Base-by-base conservation (phyloP, 2,329 filamentous ascomycete species). In the Fusarium verrucosum region DNA sequence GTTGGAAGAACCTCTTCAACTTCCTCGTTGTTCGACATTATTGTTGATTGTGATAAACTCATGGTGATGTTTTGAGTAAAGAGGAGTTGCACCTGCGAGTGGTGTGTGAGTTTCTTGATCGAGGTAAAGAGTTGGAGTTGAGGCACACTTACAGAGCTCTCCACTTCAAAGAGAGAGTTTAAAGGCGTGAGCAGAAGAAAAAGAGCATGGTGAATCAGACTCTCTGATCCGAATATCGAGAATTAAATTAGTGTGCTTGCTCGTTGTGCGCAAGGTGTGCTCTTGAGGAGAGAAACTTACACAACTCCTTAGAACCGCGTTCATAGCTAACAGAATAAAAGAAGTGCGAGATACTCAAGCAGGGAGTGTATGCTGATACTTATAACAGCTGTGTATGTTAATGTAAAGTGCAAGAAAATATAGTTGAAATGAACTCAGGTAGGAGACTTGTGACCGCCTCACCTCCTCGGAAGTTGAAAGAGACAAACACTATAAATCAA, bases 11-110 rank as follows among this genome's bases (percentile, higher is more conserved):
- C 26, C 22, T 46, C 35, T 17, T 41, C 26, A 5, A 45, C 26
- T 26, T 69, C 62, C 26, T 50, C 46, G 1, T 33, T 45, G 37
- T 44, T 42, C 13, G 68, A 50, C 41, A 57, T 69, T 20, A 57
- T 69, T 20, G 13, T 41, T 28, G 35, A 10, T 25, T 44, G 22
- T 22, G 22, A 20, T 10, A 19, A 22, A 11, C 28, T 49, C 44
- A 22, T 40, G 20, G 25, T 16, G 4, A 50, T 14, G 16, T 20
- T 14, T 20, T 37, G 5, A 25, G 3, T 32, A 13, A 25, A 36
- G 13, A 14, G 14, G 26, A 47, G 44, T 46, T 23, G 40, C 47
- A 16, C 38, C 51, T 68, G 22, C 28, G 28, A 42, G 37, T 23
- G 35, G 44, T 32, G 44, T 46, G 28, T 58, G 33, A 55, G 51